Evolutionary conservation across 2,329 filamentous ascomycete genomes (phyloP).

Genomic region (Nectriaceae sp.): DNA sequence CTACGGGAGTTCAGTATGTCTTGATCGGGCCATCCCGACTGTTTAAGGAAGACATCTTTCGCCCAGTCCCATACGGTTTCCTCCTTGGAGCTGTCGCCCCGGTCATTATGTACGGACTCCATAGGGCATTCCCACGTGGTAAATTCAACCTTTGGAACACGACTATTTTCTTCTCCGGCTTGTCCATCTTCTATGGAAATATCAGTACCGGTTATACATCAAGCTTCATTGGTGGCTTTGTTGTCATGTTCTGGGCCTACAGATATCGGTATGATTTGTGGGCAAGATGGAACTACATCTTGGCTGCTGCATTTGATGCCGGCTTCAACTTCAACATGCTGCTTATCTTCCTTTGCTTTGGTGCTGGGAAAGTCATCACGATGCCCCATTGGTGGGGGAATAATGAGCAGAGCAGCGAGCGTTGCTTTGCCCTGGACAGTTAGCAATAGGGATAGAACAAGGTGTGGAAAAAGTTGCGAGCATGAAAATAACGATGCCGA

Average conservation of each 20-base stretch:
- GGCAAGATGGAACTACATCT: slow-evolving; percentile 62
- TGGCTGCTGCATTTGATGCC: slow-evolving; percentile 63
- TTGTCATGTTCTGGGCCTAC: slow-evolving; percentile 62
- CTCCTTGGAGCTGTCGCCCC: slow-evolving; percentile 50
- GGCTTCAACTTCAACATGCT: slow-evolving; percentile 64
- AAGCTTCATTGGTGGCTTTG: slow-evolving; percentile 59
- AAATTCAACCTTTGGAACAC: slow-evolving; percentile 61
- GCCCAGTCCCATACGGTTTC: slow-evolving; percentile 54
- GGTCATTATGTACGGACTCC: slow-evolving; percentile 49
- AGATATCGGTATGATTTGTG: slow-evolving; percentile 57
- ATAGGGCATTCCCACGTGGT: slow-evolving; percentile 52
- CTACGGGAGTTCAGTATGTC: slow-evolving; percentile 61
- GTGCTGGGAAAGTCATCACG: slow-evolving; percentile 54
- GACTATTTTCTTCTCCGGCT: slow-evolving; percentile 61
- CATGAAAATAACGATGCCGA: no score
- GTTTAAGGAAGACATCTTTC: slow-evolving; percentile 50
- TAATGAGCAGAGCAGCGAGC: slow-evolving; percentile 53
- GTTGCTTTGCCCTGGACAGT: slow-evolving; percentile 57
- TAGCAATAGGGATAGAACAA: no score
- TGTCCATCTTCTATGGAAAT: slow-evolving; percentile 61
- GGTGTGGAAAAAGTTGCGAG: no score
- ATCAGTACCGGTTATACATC: slow-evolving; percentile 61
- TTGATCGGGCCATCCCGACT: slow-evolving; percentile 49
- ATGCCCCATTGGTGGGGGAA: slow-evolving; percentile 70
- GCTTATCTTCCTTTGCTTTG: slow-evolving; percentile 61